Evolutionary conservation across 371 early-diverging fungal species (phyloP), one percentile per base, ranked within the genome.

Genomic region (Dichotomocladium elegans): DNA sequence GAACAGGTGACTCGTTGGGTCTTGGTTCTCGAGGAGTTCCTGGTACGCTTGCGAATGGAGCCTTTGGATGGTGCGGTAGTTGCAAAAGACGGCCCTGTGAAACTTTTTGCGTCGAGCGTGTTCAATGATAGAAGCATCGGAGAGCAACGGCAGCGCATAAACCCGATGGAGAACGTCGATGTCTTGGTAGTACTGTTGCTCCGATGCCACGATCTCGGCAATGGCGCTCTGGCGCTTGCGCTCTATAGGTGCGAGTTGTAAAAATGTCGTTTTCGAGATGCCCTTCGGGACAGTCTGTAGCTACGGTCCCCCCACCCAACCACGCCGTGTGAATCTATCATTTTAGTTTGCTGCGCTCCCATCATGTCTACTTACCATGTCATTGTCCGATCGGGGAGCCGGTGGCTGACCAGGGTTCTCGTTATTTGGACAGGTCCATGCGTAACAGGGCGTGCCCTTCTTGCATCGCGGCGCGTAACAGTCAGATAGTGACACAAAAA

Each of bases 151-250:
- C n/a, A 58, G 43, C 10, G 62, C 70, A 42, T 73, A 73, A 0
- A 64, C 42, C 0, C 37, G 33, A 22, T 64, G 58, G 6, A 73
- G 22, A 21, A 73, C 57, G 19, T 57, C 51, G 2, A 73, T 47
- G 28, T 69, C 73, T 14, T 60, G 37, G 22, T 46, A 41, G 17
- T 73, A 69, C 15, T 64, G 57, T 42, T 64, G 42, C 40, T 73
- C 73, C 9, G 63, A 66, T 9, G 43, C 12, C 10, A 73, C 12
- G 2, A 73, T 28, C 24, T 73, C 73, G 17, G 60, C 62, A 24
- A 73, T 64, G 5, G 65, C 73, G 8, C 67, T 63, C 42, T 73
- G 73, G 25, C 64, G 45, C 46, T 70, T 69, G 3, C 67, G 46
- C 41, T 69, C 70, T 45, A 60, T 53, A 12, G 48, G 41, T 24